phyloP scores from a whole-genome alignment of 2,329 filamentous ascomycete genomes.

The Botrytis hyacinthi region DNA sequence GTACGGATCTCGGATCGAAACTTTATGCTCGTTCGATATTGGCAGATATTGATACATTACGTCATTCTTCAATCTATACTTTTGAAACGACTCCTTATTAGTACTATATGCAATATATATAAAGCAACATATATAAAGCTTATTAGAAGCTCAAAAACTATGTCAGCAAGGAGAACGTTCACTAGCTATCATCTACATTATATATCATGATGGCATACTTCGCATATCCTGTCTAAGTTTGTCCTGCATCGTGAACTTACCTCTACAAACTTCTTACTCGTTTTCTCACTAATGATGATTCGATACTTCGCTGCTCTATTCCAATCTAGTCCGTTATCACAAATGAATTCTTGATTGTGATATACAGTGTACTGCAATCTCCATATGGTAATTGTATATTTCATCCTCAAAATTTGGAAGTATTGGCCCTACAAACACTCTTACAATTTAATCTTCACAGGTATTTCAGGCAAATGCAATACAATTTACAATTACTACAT shows the following conservation, averaged over 20 bases:
- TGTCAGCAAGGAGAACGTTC: neutral
- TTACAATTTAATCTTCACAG: neutral
- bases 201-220: neutral
- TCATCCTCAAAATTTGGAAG: neutral
- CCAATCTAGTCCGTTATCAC: neutral
- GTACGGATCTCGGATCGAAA: neutral
- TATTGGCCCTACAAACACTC: neutral
- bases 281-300: neutral
- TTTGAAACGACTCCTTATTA: neutral
- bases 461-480: neutral
- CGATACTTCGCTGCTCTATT: neutral
- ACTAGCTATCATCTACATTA: neutral
- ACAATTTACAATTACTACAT: neutral
- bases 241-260: neutral
- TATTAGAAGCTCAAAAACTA: neutral
- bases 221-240: neutral
- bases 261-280: neutral
- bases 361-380: neutral
- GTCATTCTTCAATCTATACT: neutral
- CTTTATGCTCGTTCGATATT: neutral
- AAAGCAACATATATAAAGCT: neutral
- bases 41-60: neutral
- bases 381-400: neutral
- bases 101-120: neutral
- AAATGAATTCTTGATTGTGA: neutral